These are phyloP conservation scores for Trypanosoma platydactyli DNA, from an alignment of 208 protist genomes.

Conservation along the genomic window DNA sequence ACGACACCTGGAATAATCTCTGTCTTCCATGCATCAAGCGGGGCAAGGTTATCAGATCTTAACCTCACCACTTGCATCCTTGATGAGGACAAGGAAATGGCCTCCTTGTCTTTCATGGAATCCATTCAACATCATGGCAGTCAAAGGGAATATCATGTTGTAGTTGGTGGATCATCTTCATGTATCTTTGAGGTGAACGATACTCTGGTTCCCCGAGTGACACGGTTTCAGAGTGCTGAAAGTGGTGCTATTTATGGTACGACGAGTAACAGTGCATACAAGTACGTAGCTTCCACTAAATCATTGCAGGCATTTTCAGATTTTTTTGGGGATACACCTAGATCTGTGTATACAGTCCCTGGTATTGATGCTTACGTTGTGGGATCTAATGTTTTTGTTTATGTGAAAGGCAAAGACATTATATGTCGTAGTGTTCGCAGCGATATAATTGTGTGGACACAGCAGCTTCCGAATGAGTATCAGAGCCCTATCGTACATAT, in stretches of 20 bases:
- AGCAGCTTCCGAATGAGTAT: slow-evolving; percentile 14
- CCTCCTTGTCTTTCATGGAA: slow-evolving; percentile 9
- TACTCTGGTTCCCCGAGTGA: slow-evolving; percentile 13
- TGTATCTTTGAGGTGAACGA: slow-evolving; percentile 29
- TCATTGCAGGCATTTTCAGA: slow-evolving; percentile 15
- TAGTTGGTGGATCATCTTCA: slow-evolving; percentile 14
- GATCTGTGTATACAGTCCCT: background rate
- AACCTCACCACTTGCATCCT: slow-evolving; percentile 6
- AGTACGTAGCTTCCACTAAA: background rate
- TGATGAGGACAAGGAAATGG: background rate
- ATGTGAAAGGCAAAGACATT: slow-evolving; percentile 8
- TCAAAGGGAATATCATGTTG: slow-evolving; percentile 21
- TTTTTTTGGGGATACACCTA: background rate
- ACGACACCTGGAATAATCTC: slow-evolving; percentile 2
- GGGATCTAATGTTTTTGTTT: slow-evolving; percentile 28
- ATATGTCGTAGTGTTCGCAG: slow-evolving; percentile 28
- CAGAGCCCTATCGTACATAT: slow-evolving; percentile 19
- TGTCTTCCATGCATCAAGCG: slow-evolving; percentile 10
- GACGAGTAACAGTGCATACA: slow-evolving; percentile 18
- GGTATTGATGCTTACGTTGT: slow-evolving; percentile 23
- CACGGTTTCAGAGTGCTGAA: background rate
- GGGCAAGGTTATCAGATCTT: slow-evolving; percentile 4
- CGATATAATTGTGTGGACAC: slow-evolving; percentile 22
- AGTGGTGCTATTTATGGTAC: slow-evolving; percentile 4
- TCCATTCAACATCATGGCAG: slow-evolving; percentile 16